phyloP scores from a whole-genome alignment of 495 filamentous ascomycete species.

The Alectoria sarmentosa region DNA sequence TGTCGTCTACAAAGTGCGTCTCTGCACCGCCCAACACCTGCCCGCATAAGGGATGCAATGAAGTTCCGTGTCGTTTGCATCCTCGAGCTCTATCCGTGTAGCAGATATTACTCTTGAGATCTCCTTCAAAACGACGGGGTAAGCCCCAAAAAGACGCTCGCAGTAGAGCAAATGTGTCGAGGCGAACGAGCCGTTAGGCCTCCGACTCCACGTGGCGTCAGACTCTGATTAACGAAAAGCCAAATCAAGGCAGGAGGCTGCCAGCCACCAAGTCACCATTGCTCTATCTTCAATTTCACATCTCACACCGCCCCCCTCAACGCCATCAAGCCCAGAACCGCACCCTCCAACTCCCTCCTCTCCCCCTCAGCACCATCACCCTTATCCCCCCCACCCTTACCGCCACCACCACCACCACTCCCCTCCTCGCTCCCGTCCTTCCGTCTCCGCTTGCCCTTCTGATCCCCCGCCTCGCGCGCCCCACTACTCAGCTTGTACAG shows the following conservation, averaged over 20 bases:
- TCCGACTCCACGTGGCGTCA: neutral
- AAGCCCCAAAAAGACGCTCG: neutral
- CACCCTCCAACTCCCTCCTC: slow-evolving; percentile 50
- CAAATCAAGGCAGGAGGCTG: too few species aligned
- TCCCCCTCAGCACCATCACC: slow-evolving; percentile 22
- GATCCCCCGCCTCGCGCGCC: neutral
- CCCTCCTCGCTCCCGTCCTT: slow-evolving; percentile 19
- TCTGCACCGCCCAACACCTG: neutral
- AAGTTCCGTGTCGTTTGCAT: neutral
- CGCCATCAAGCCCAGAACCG: slow-evolving; percentile 65
- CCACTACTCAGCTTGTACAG: slow-evolving; percentile 59
- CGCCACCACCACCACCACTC: slow-evolving; percentile 16
- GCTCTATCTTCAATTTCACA: too few species aligned
- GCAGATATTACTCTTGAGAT: too few species aligned
- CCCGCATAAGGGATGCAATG: neutral
- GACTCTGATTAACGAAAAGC: neutral
- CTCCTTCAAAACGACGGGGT: neutral
- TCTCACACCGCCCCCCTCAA: slow-evolving; percentile 49
- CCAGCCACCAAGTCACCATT: too few species aligned
- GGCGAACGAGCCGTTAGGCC: neutral
- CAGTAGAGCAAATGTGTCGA: neutral
- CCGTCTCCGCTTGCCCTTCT: slow-evolving; percentile 13
- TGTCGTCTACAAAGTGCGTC: neutral
- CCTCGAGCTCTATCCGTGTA: neutral
- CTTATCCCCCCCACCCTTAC: neutral